Conservation (phyloP, 306 rosid species). For the Lupinus albus region DNA sequence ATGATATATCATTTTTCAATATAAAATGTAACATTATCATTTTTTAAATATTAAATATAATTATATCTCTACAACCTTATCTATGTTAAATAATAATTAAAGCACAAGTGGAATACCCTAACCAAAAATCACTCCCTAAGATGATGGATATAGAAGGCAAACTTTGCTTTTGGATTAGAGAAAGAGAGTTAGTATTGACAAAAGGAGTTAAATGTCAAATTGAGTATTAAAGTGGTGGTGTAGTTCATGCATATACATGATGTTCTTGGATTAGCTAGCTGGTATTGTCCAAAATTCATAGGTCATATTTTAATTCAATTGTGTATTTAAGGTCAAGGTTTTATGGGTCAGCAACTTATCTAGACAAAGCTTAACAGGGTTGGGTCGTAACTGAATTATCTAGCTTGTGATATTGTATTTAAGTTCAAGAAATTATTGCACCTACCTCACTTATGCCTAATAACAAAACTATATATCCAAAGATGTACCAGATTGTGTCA, state of each 20-base stretch:
- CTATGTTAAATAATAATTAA: too few species aligned
- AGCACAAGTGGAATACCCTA: not conserved
- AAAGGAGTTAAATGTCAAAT: slow-evolving; percentile 18
- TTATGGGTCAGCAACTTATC: not conserved
- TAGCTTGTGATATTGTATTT: not conserved
- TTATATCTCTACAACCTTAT: too few species aligned
- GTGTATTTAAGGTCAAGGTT: not conserved
- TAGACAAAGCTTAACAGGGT: not conserved
- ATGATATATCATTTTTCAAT: too few species aligned
- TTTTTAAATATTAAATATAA: too few species aligned
- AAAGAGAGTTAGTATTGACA: not conserved
- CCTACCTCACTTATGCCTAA: not conserved
- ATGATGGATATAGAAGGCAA: not conserved
- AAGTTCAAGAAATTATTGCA: not conserved
- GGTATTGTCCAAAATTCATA: not conserved
- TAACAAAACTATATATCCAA: not conserved
- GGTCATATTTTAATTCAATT: not conserved
- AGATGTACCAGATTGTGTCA: not conserved
- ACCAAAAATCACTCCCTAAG: not conserved
- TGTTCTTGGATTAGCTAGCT: not conserved
- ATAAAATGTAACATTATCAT: too few species aligned
- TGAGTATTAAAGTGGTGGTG: slow-evolving; percentile 11
- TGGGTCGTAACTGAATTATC: not conserved
- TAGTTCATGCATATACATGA: not conserved
- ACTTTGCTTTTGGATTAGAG: not conserved